phyloP scores from a whole-genome alignment of 2,329 filamentous ascomycete genomes.

The Aspergillus quadrilineatus region DNA sequence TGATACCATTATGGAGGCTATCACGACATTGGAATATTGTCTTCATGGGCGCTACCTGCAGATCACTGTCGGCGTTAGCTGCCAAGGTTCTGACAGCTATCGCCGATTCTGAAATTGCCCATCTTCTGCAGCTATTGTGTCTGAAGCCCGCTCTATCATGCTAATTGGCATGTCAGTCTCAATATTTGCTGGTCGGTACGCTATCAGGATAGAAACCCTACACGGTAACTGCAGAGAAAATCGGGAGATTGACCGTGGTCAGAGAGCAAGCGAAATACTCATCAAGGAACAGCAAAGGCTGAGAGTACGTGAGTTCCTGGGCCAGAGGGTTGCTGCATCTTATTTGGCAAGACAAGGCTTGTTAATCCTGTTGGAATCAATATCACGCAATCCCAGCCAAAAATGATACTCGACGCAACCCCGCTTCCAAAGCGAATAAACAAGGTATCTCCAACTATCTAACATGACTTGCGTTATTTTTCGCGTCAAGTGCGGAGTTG shows the following conservation, averaged over 20 bases:
- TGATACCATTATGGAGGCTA: conserved; percentile 27
- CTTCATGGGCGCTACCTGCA: background rate
- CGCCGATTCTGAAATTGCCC: background rate
- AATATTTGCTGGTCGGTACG: too few species aligned
- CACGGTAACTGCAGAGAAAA: background rate
- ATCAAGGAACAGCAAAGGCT: too few species aligned
- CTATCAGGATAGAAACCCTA: too few species aligned
- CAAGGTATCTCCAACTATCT: background rate
- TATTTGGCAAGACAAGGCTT: too few species aligned
- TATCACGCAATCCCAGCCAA: conserved; percentile 20
- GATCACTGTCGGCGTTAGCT: background rate
- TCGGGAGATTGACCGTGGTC: too few species aligned
- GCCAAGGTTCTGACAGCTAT: background rate
- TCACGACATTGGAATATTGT: conserved; percentile 21
- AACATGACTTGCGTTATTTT: background rate
- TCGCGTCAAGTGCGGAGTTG: background rate
- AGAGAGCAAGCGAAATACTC: background rate
- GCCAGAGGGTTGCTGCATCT: too few species aligned
- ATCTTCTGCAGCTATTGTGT: too few species aligned
- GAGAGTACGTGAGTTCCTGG: too few species aligned
- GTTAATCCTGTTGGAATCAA: background rate
- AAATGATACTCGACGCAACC: conserved; percentile 18
- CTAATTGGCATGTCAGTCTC: too few species aligned
- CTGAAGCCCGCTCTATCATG: too few species aligned
- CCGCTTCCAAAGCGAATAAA: conserved; percentile 9